Base-by-base conservation (phyloP, 176 grass and related monocot species). In the Tuctoria greenei region DNA sequence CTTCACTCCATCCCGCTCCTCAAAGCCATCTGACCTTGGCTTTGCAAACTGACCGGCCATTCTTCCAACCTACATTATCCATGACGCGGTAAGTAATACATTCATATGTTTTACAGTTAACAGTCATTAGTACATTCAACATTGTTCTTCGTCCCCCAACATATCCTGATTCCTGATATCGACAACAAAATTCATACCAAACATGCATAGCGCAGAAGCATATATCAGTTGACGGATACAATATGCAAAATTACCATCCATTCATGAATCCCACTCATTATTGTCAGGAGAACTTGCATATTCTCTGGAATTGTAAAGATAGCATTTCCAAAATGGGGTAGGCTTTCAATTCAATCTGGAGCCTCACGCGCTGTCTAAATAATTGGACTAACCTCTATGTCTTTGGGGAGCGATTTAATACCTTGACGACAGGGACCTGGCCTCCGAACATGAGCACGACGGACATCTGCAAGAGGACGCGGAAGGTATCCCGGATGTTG, bases 31-130 rank as follows among this genome's bases (percentile, higher is more conserved):
- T 10, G 93, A 97, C 37, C 93, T 88, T 36, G 93, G 93, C 61
- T 97, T 97, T 64, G 93, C 93, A 82, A 97, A 97, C 50, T 97
- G 93, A 18, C 90, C 88, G 5, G 93, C 93, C 93, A 97, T 97
- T 66, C 93, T 85, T 76, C 93, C 90, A 25, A 97, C 93, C 93
- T 97, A 82, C 37, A 79, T n/a, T n/a, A 76, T 70, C 36, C 77
- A 70, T 67, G 17, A 31, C 7, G 28, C n/a, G 42, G 45, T 69
- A 67, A 73, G 39, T 26, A 64, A 65, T 16, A 64, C 17, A 41
- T 61, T 69, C 41, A 51, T 51, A 10, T 31, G 8, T 0, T 54
- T 54, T 9, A 54, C 7, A 21, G 18, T 23, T 54, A 54, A 21
- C 1, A 3, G 51, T 9, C 7, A 54, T 7, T 54, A 54, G 51